Evolutionary conservation across 495 filamentous ascomycete genomes (phyloP), one percentile per base, ranked within the genome.

Genomic region (Hypomontagnella monticulosa): DNA sequence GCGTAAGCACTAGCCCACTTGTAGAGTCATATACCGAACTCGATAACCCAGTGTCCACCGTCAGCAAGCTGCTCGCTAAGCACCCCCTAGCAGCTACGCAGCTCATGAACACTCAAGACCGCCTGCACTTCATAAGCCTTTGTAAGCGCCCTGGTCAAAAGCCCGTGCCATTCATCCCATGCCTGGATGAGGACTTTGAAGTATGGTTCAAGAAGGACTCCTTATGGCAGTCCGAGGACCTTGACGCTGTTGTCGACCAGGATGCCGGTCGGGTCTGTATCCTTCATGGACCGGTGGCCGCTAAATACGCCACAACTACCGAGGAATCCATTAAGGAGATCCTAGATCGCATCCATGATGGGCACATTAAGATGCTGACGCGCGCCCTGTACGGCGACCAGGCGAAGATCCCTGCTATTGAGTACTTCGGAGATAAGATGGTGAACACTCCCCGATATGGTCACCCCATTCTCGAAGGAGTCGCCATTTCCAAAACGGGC

Each of bases 141-240:
- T 93, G 91, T 76, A 89, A 91, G 72, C 85, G 91, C 7, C 87
- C 87, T 19, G 88, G 87, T 3, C 92, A 95, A 80, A 96, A 96
- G 78, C 92, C 92, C 7, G 89, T 92, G 7, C 91, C 92, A 6
- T 96, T 96, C 68, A 87, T 96, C 47, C 91, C 92, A 18, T 81
- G 85, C 4, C 79, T 96, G 33, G 92, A 96, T 75, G 91, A 93
- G 47, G 91, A 89, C 57, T 93, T 96, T 54, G 91, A 93, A 71
- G 91, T 90, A 73, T 96, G 89, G 81, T 95, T 96, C 83, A 96
- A 96, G 83, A 96, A 95, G 74, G 92, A 96, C 76, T 93, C 91
- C 14, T 80, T 96, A 30, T 96, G 92, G 92, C 92, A 95, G 76
- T 93, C 90, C 10, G 92, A 96, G 74, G 90, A 95, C 70, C 81